Base-by-base conservation (phyloP, 306 rosid species). In the Benincasa hispida region DNA sequence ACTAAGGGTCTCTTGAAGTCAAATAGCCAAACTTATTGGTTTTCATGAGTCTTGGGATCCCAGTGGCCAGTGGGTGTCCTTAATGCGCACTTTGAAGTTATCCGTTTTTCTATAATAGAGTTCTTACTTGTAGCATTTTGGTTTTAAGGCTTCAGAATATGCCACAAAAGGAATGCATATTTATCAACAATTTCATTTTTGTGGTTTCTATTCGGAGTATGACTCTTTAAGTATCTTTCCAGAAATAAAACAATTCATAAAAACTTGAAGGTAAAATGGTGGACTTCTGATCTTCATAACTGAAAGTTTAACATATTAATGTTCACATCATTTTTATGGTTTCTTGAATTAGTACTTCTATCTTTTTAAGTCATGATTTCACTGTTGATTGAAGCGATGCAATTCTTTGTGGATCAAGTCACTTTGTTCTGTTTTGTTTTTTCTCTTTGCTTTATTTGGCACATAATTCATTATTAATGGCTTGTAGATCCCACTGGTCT, bases 401-500 rank as follows among this genome's bases (percentile, higher is more conserved):
- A 41, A 41, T 22, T 14, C 24, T 67, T 21, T 21, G 27, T 41
- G n/a, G 30, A 41, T 54, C 19, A 5, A 4, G 34, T 66, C 62
- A 5, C 58, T 59, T 39, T 60, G 73, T 61, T 27, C 5, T 41
- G 47, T 41, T 41, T 41, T 41, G 25, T 6, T 39, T 55, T 73
- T n/a, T n/a, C n/a, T 39, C 73, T 61, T 88, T 62, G 68, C 69
- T 66, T 66, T 84, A 45, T 78, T 19, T 79, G 53, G 62, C 80
- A 6, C 48, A 0, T 67, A 67, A 67, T 37, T 82, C 66, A 67
- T 86, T 27, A 10, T 51, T 18, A 74, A 30, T 74, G 75, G 27
- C 83, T 75, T 82, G 88, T 82, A 94, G 98, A 91, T 82, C 79
- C 85, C 76, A 80, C 88, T 19, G 86, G 89, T 78, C 86, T 82